Evolutionary conservation across 31 red algal species (phyloP), one percentile per base, ranked within the genome.

Genomic region (Odonthalia washingtoniensis): DNA sequence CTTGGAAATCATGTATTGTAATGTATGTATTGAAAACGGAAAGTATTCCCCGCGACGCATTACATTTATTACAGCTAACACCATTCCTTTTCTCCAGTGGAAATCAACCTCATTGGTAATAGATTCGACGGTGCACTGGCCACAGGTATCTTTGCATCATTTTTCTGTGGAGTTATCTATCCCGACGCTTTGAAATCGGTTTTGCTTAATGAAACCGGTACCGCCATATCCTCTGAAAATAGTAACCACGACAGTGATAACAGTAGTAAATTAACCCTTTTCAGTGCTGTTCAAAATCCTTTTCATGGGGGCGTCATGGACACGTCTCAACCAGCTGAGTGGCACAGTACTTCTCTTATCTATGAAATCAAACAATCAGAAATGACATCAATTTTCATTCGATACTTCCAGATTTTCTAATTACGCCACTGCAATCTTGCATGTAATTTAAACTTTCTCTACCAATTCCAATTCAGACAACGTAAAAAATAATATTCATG

Each of bases 41-140:
- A n/a, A n/a, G n/a, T n/a, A n/a, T n/a, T n/a, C n/a, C n/a, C n/a
- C n/a, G n/a, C n/a, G n/a, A n/a, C n/a, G n/a, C n/a, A n/a, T n/a
- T n/a, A n/a, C n/a, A n/a, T n/a, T n/a, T n/a, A n/a, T n/a, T n/a
- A n/a, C n/a, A n/a, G n/a, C n/a, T n/a, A n/a, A n/a, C n/a, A n/a
- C n/a, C n/a, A n/a, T n/a, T n/a, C n/a, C n/a, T n/a, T n/a, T n/a
- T n/a, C n/a, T n/a, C n/a, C n/a, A n/a, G n/a, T n/a, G n/a, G n/a
- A n/a, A n/a, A 57, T 57, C 49, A 57, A 14, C 49, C 21, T 57
- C 12, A 92, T 92, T 81, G 90, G 90, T 1, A 82, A 92, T 46
- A 85, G 80, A 68, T 92, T 85, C 46, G 90, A 92, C 68, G 90
- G 90, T 44, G 82, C 82, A 30, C 45, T 92, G 16, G 90, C 90